Evolutionary conservation across 768 basidiomycete species (phyloP), one percentile per base, ranked within the genome.

Genomic region (Termitomyces sp.): DNA sequence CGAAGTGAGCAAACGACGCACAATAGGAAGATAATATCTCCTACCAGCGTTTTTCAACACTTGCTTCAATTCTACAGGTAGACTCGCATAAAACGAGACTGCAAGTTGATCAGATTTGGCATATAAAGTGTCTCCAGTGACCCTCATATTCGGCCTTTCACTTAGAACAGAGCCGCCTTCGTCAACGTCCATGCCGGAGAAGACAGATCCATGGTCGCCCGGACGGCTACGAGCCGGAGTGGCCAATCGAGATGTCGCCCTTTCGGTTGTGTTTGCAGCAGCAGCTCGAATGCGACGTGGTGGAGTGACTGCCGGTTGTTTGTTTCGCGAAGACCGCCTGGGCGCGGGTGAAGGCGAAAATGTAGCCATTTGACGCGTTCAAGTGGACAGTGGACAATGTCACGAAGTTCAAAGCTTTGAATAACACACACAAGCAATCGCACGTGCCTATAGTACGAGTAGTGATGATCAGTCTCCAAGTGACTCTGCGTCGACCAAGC

Each of bases 51-150:
- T 85, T 65, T 80, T 84, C 52, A 92, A 77, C 20, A 87, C 81
- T 63, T 90, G 89, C 67, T 84, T 88, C 57, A 91, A 86, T 68
- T 93, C 91, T 7, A 86, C 75, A 3, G 91, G 91, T 53, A 92
- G 70, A 65, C 80, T 78, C 28, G 89, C 86, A 68, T 91, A 88
- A 71, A 90, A 85, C 22, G 82, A 76, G 24, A 86, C 88, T 13
- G 80, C 68, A 63, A 91, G 73, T 73, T 92, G 87, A 64, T 89
- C 84, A 38, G 90, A 90, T 71, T 88, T 88, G 52, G 90, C 89
- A 71, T 88, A 90, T 36, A 86, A 64, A 13, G 66, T 76, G 71
- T 79, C 87, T 68, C 67, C 70, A 62, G 68, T 71, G 49, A 71
- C 57, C 52, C 71, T 78, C 55, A 75, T 73, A 22, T 70, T 65